Base-by-base conservation (phyloP, 2,329 filamentous ascomycete species). In the Chaetomiaceae sp. region DNA sequence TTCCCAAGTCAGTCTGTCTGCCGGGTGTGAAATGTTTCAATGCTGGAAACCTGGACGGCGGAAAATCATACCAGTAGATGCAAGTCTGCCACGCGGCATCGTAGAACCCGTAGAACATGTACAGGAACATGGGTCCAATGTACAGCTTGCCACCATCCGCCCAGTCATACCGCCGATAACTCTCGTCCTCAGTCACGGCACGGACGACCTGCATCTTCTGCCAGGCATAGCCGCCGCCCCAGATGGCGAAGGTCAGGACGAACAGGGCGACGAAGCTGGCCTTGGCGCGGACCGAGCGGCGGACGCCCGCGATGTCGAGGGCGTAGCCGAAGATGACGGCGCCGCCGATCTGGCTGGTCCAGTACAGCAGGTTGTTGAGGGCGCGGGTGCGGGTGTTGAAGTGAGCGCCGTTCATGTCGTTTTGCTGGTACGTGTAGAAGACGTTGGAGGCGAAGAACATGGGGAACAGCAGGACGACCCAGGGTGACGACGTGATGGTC, bases 81-180 rank as follows among this genome's bases (percentile, higher is more conserved):
- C 77, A 83, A 0, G 89, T 92, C 73, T 97, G 92, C 85, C 89
- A 96, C 48, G 84, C 81, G 38, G 91, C 89, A 66, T 96, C 92
- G 61, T 85, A 93, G 68, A 93, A 85, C 35, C 89, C 89, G 66
- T 93, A 95, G 69, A 91, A 91, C 62, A 95, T 88, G 73, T 90
- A 95, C 46, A 95, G 71, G 67, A 95, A 89, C 81, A 95, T 88
- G 12, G 87, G 87, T 0, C 86, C 89, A 52, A 85, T 76, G 65
- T 86, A 93, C 19, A 56, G 51, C 52, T 67, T 56, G 48, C 81
- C 81, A 23, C 74, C 69, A 49, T 82, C 75, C 2, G 73, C 76
- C 83, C 86, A 93, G 68, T 93, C 88, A 44, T 70, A 37, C 25
- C 60, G 59, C 1, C 44, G 23, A 57, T 63, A 68, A n/a, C 13